Evolutionary conservation across 495 filamentous ascomycete genomes (phyloP).

Genomic region (Aspergillus saccharolyticus): DNA sequence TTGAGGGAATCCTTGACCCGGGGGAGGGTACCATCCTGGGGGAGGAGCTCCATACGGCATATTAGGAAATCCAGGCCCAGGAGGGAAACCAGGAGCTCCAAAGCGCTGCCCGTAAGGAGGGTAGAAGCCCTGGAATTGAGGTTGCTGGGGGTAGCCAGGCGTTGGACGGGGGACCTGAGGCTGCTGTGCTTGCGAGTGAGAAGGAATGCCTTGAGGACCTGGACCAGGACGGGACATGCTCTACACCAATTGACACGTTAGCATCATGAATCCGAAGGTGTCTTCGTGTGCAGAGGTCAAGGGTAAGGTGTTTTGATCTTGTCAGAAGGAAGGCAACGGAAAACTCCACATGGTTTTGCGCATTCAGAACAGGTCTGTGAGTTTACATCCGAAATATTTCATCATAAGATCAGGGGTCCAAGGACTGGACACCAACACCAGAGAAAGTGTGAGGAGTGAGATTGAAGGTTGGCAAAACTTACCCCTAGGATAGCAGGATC

Average conservation of each 20-base stretch:
- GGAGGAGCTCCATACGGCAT: conserved; percentile 61
- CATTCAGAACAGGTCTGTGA: conserved; percentile 67
- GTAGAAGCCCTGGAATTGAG: conserved; percentile 46
- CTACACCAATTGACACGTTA: conserved; percentile 28
- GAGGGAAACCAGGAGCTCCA: conserved; percentile 56
- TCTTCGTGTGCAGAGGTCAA: background rate
- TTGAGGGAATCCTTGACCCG: conserved; percentile 73
- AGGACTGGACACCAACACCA: conserved; percentile 6
- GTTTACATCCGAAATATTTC: conserved; percentile 50
- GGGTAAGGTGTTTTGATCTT: conserved; percentile 25
- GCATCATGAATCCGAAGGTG: background rate
- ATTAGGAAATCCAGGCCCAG: conserved; percentile 54
- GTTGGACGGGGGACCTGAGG: conserved; percentile 39
- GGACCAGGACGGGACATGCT: conserved; percentile 38
- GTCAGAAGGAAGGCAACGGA: conserved; percentile 99
- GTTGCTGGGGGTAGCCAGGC: conserved; percentile 48
- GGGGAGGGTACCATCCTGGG: conserved; percentile 74
- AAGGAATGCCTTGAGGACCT: conserved; percentile 35
- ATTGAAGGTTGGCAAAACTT: conserved; percentile 45
- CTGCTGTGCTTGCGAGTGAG: conserved; percentile 35
- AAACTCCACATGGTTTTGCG: conserved; percentile 90
- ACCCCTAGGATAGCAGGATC: conserved; percentile 97
- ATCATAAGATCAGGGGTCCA: conserved; percentile 54
- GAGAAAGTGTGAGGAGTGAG: conserved; percentile 4
- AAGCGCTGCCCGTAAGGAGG: conserved; percentile 53